Conservation (phyloP, 2,329 filamentous ascomycete species). For the Alternaria postmessia region DNA sequence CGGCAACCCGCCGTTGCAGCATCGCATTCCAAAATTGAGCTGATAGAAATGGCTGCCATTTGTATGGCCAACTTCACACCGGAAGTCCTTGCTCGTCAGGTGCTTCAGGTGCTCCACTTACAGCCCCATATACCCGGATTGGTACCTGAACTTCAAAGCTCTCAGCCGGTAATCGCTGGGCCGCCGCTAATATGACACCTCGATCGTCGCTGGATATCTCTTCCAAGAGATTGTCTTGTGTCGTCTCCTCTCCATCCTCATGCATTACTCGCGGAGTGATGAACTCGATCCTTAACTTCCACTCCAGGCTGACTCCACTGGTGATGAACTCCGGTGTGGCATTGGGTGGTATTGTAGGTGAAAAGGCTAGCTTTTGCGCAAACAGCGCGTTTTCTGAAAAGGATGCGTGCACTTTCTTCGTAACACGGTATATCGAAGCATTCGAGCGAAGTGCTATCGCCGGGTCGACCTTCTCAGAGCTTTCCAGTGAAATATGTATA, state of each 20-base stretch:
- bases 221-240: constrained; percentile 69
- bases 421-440: constrained; percentile 85
- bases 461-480: constrained; percentile 81
- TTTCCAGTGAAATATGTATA: constrained; percentile 84
- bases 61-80: constrained; percentile 31
- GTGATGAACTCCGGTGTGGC: constrained; percentile 94
- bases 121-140: constrained; percentile 76
- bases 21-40: background rate
- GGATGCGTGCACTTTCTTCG: constrained; percentile 79
- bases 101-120: constrained; percentile 51
- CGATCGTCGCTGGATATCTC: constrained; percentile 80
- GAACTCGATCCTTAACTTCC: constrained; percentile 92
- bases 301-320: constrained; percentile 84
- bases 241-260: constrained; percentile 41
- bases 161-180: constrained; percentile 81
- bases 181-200: constrained; percentile 77
- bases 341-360: constrained; percentile 79
- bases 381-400: constrained; percentile 85
- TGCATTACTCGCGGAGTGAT: constrained; percentile 72
- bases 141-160: constrained; percentile 91
- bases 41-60: background rate
- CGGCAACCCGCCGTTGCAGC: background rate
- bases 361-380: constrained; percentile 79
- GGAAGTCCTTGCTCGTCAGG: constrained; percentile 44
- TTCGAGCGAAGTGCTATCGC: constrained; percentile 83